Base-by-base conservation (phyloP, 352 stramenopile species). In the Phytophthora palmivora region DNA sequence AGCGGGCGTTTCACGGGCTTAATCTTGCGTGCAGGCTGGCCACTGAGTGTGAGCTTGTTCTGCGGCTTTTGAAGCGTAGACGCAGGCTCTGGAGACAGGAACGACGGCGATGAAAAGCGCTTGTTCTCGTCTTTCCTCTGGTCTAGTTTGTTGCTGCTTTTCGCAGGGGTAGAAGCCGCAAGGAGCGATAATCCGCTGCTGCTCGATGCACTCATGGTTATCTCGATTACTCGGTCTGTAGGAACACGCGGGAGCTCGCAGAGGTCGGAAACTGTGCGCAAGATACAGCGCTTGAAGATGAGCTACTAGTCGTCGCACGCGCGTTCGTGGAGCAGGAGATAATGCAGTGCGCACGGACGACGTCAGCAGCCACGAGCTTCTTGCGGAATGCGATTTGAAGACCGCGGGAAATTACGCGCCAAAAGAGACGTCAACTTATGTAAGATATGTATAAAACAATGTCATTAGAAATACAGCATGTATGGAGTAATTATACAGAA, bases 11-110 rank as follows among this genome's bases (percentile, higher is more conserved):
- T 79, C 2, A 66, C 42, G 19, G 70, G 50, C 63, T 79, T 81
- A 19, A 70, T 32, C 63, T 83, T 82, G 30, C 70, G 74, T 12
- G 58, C 42, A 4, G 55, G 33, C 8, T 73, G 74, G 34, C 58
- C 76, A 33, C 74, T 79, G 2, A 86, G 52, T 24, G 74, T 83
- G 53, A 73, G 65, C 28, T 72, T 72, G 49, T 61, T 56, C 5
- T 69, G 58, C n/a, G 58, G 45, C 24, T 76, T 74, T 12, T 67
- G 64, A 10, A 43, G 22, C 16, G 72, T 70, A 7, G 34, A 43
- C 9, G 34, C 63, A 1, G 75, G 63, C n/a, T 44, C 45, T 18
- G 77, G 77, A 0, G 77, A 87, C 51, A 84, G 38, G 53, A 87
- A 84, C 7, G 74, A 80, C 6, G 70, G 63, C 37, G 71, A 71